These are phyloP conservation scores for Lepidium sativum DNA, from an alignment of 345 rosid species.

Conservation along the genomic window DNA sequence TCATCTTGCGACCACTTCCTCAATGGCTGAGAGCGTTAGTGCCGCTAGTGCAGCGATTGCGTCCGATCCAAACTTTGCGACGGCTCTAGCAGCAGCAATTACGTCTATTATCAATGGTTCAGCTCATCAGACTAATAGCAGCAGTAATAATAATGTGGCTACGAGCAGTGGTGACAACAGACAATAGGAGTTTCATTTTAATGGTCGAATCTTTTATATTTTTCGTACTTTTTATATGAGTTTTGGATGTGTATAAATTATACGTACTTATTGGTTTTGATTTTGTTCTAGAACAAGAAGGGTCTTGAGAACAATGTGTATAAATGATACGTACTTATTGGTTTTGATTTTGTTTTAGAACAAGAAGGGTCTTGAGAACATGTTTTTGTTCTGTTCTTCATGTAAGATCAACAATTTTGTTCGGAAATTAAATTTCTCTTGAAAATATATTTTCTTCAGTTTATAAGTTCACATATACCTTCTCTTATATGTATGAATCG, in stretches of 20 bases:
- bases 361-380: conserved; percentile 19
- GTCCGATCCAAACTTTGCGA: conserved; percentile 86
- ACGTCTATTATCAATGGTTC: conserved; percentile 66
- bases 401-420: conserved; percentile 19
- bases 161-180: conserved; percentile 26
- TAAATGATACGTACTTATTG: neutral
- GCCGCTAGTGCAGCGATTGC: conserved; percentile 66
- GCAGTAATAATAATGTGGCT: conserved; percentile 19
- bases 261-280: neutral
- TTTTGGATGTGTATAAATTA: conserved; percentile 20
- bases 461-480: neutral
- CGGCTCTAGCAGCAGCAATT: conserved; percentile 93
- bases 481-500: neutral
- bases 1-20: conserved; percentile 23
- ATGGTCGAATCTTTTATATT: neutral
- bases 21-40: conserved; percentile 51
- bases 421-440: neutral
- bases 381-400: conserved; percentile 12
- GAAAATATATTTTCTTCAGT: neutral
- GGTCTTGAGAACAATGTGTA: conserved; percentile 23
- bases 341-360: neutral
- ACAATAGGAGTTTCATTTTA: conserved; percentile 11
- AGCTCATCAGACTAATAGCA: conserved; percentile 15
- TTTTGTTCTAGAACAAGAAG: conserved; percentile 8
- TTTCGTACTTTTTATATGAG: neutral